These are phyloP conservation scores for Xenoacremonium recifei DNA, from an alignment of 2,329 filamentous ascomycete genomes.

Conservation along the genomic window DNA sequence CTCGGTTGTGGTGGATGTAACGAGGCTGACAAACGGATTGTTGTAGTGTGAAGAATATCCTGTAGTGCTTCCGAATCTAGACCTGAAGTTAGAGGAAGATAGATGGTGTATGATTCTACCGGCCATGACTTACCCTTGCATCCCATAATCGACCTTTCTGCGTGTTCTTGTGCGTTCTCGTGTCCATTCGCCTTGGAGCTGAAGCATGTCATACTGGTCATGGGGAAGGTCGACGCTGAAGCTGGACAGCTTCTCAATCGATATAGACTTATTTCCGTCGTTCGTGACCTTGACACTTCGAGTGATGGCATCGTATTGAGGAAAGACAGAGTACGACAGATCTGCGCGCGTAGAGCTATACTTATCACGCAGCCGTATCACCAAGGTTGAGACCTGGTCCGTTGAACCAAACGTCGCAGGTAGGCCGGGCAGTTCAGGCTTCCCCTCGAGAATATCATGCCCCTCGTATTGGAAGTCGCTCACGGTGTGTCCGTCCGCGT, in stretches of 20 bases:
- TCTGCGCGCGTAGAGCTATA: slow-evolving; percentile 57
- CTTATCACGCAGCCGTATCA: slow-evolving; percentile 58
- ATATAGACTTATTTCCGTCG: slow-evolving; percentile 49
- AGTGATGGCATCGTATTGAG: slow-evolving; percentile 58
- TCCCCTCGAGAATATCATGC: slow-evolving; percentile 53
- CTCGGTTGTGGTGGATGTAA: slow-evolving; percentile 57
- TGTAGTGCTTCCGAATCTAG: slow-evolving; percentile 57
- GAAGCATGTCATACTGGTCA: slow-evolving; percentile 60
- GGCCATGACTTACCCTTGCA: slow-evolving; percentile 43
- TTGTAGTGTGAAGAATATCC: slow-evolving; percentile 64
- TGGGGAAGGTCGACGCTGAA: slow-evolving; percentile 61
- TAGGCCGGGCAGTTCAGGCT: slow-evolving; percentile 54
- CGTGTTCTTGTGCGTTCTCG: slow-evolving; percentile 55
- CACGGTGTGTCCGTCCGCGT: slow-evolving; percentile 58
- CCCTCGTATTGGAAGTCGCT: slow-evolving; percentile 58
- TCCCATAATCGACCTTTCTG: slow-evolving; percentile 55
- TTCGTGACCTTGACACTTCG: slow-evolving; percentile 63
- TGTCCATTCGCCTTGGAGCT: slow-evolving; percentile 62
- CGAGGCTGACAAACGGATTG: slow-evolving; percentile 62
- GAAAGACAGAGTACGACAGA: slow-evolving; percentile 63
- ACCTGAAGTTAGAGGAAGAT: neutral
- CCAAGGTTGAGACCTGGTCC: slow-evolving; percentile 56
- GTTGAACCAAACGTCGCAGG: slow-evolving; percentile 58
- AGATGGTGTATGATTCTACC: rapidly evolving
- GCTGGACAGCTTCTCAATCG: slow-evolving; percentile 56